Evolutionary conservation across 1,139 yeast species (phyloP).

Genomic region (Kodamaea anthophila): DNA sequence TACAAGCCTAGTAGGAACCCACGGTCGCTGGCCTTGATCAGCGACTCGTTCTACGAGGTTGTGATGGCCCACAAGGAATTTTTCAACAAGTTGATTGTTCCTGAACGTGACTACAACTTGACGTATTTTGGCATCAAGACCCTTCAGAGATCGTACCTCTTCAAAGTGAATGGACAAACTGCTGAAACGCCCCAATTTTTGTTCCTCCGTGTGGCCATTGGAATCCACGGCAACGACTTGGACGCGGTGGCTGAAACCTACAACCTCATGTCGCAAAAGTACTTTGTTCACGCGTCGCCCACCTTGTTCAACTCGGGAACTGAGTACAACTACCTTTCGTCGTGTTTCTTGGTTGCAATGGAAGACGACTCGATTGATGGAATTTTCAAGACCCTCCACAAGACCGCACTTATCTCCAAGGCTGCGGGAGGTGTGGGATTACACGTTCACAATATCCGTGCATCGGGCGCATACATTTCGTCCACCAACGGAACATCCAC

Average conservation of each 20-base stretch:
- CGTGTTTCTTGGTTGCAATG: constrained; percentile 86
- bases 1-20: constrained; percentile 9
- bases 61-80: constrained; percentile 26
- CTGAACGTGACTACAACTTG: constrained; percentile 77
- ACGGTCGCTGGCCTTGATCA: constrained; percentile 15
- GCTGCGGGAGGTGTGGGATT: constrained; percentile 91
- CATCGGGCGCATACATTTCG: constrained; percentile 81
- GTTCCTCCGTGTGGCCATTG: constrained; percentile 84
- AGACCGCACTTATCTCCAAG: constrained; percentile 81
- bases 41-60: constrained; percentile 23
- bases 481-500: constrained; percentile 88
- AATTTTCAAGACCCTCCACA: constrained; percentile 78
- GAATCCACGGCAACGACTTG: constrained; percentile 76
- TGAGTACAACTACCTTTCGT: constrained; percentile 79
- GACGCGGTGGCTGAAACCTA: constrained; percentile 72
- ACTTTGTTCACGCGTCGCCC: constrained; percentile 86
- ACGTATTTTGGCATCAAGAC: constrained; percentile 87
- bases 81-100: constrained; percentile 46
- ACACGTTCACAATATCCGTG: constrained; percentile 76
- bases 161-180: constrained; percentile 63
- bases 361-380: constrained; percentile 89
- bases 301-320: constrained; percentile 89
- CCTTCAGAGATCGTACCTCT: constrained; percentile 73
- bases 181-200: constrained; percentile 91
- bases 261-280: constrained; percentile 76